These are phyloP conservation scores for Claviceps sp. DNA, from an alignment of 2,329 filamentous ascomycete species.

Conservation along the genomic window DNA sequence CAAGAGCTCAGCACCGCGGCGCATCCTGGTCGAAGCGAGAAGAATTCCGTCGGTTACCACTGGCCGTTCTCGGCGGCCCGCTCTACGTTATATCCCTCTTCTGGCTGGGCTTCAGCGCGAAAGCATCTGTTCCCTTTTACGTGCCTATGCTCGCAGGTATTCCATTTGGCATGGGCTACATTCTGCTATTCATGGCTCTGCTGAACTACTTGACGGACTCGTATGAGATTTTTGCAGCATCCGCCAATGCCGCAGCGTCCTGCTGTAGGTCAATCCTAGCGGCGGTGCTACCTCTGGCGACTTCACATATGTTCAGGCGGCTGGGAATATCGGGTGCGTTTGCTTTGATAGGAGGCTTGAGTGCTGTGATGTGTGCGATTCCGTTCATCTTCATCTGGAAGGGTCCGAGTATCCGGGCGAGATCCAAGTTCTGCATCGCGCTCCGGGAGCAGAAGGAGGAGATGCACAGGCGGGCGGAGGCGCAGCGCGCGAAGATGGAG, in stretches of 20 bases:
- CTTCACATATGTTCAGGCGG: constrained; percentile 32
- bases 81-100: constrained; percentile 44
- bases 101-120: constrained; percentile 50
- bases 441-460: constrained; percentile 38
- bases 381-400: constrained; percentile 43
- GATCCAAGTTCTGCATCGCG: constrained; percentile 49
- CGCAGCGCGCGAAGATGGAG: constrained; percentile 18
- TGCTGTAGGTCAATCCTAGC: constrained; percentile 90
- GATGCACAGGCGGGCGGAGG: constrained; percentile 27
- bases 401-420: constrained; percentile 38
- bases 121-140: constrained; percentile 32
- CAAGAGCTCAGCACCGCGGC: constrained; percentile 32
- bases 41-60: constrained; percentile 55
- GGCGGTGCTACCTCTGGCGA: constrained; percentile 50
- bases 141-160: constrained; percentile 47
- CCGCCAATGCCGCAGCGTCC: constrained; percentile 72
- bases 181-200: constrained; percentile 50
- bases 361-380: constrained; percentile 34
- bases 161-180: constrained; percentile 47
- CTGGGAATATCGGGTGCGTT: constrained; percentile 37
- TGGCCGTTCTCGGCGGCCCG: constrained; percentile 60
- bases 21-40: constrained; percentile 47
- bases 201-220: constrained; percentile 55
- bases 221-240: constrained; percentile 53
- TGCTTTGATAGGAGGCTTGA: constrained; percentile 36